A percentile compares a stretch with the other conserved stretches of the same genome.
phyloP scores from a whole-genome alignment of 371 early-diverging fungal genomes.

The Syncephalastrum contaminatum region DNA sequence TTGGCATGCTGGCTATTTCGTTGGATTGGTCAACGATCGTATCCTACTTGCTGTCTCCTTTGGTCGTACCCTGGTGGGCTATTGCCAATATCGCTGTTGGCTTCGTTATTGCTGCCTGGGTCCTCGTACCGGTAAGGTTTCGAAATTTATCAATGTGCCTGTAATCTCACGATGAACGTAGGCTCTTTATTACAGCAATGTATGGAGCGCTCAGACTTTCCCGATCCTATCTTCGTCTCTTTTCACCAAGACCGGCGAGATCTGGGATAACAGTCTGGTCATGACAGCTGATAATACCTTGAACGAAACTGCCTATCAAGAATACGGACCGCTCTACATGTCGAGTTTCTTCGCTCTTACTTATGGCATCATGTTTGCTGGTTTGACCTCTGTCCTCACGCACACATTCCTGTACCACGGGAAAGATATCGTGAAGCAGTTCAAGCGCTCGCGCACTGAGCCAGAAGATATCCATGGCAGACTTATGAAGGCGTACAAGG shows the following conservation, averaged over 20 bases:
- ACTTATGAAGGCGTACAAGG: slow-evolving; percentile 68
- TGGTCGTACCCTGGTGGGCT: slow-evolving; percentile 74
- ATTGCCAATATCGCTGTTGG: slow-evolving; percentile 70
- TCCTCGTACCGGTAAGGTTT: slow-evolving; percentile 55
- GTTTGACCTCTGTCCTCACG: slow-evolving; percentile 61
- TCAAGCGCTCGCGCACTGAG: slow-evolving; percentile 54
- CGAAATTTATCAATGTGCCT: no score
- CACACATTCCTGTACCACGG: slow-evolving; percentile 67
- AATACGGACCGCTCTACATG: slow-evolving; percentile 73
- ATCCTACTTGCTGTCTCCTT: slow-evolving; percentile 62
- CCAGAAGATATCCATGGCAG: slow-evolving; percentile 67
- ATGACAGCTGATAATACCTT: slow-evolving; percentile 54
- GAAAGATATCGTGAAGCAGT: slow-evolving; percentile 56
- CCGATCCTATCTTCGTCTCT: slow-evolving; percentile 54
- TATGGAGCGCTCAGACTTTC: slow-evolving; percentile 63
- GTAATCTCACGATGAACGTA: no score
- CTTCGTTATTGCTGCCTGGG: slow-evolving; percentile 70
- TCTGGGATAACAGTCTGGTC: slow-evolving; percentile 56
- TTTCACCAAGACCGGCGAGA: slow-evolving; percentile 46
- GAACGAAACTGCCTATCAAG: slow-evolving; percentile 60
- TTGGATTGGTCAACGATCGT: slow-evolving; percentile 79
- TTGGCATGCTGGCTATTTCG: slow-evolving; percentile 70
- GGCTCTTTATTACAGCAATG: slow-evolving; percentile 66
- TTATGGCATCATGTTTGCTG: slow-evolving; percentile 66
- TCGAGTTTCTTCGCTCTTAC: slow-evolving; percentile 55